A percentile compares a stretch with the other conserved stretches of the same genome.
These are phyloP conservation scores for Naganishia antarctica DNA, from an alignment of 768 basidiomycete species.

Conservation along the genomic window DNA sequence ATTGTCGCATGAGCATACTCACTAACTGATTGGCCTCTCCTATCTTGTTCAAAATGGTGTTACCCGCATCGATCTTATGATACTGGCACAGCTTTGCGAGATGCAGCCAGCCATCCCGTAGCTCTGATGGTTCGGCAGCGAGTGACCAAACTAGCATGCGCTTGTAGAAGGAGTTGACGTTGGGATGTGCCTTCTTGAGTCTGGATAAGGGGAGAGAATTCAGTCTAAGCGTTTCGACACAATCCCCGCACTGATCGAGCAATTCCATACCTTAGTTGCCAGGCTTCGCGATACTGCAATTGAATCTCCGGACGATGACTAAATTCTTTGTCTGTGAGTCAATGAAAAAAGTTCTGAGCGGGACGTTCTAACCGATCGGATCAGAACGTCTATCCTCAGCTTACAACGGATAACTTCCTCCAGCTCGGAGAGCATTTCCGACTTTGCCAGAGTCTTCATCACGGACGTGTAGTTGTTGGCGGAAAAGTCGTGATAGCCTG, in stretches of 20 bases:
- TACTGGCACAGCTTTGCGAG: slow-evolving; percentile 43
- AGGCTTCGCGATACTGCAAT: slow-evolving; percentile 32
- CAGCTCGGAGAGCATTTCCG: slow-evolving; percentile 42
- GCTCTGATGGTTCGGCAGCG: slow-evolving; percentile 33
- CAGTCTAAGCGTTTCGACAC: not conserved
- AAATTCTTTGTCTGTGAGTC: slow-evolving; percentile 19
- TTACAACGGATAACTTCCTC: slow-evolving; percentile 48
- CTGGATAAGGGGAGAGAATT: not conserved
- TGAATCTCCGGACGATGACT: slow-evolving; percentile 36
- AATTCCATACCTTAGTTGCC: slow-evolving; percentile 36
- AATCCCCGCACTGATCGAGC: not conserved
- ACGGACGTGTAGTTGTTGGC: slow-evolving; percentile 31
- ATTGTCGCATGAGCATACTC: slow-evolving; percentile 6
- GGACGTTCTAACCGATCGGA: not conserved
- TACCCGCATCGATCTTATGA: slow-evolving; percentile 35
- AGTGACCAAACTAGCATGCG: slow-evolving; percentile 43
- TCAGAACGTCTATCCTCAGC: not conserved
- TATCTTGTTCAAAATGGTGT: slow-evolving; percentile 33
- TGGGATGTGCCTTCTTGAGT: slow-evolving; percentile 39
- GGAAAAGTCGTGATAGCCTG: slow-evolving; percentile 26
- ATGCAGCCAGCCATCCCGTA: slow-evolving; percentile 43
- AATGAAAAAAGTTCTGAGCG: not conserved
- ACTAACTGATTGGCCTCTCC: slow-evolving; percentile 30
- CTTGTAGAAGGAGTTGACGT: slow-evolving; percentile 44
- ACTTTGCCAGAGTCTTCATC: slow-evolving; percentile 43